Evolutionary conservation across 1,284 basidiomycete species (phyloP).

Genomic region (Austroboletus novae-zelandiae): DNA sequence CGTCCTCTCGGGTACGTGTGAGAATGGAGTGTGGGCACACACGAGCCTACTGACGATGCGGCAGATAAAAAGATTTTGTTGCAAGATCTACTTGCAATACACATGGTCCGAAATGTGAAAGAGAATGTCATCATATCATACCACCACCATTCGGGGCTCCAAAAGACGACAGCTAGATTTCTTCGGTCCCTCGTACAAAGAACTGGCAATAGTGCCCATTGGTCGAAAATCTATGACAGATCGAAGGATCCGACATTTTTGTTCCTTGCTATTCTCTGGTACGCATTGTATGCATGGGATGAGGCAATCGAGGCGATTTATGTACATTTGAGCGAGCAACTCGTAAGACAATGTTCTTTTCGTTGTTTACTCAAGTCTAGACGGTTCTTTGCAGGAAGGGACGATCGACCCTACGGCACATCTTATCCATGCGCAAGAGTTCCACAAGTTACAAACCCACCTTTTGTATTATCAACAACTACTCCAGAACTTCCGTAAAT

Average conservation of each 20-base stretch:
- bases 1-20: conserved; percentile 27
- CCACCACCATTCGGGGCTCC: conserved; percentile 33
- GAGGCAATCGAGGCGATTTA: conserved; percentile 52
- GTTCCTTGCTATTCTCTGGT: conserved; percentile 52
- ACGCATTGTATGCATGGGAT: conserved; percentile 59
- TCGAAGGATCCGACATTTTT: conserved; percentile 52
- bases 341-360: conserved; percentile 33
- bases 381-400: conserved; percentile 37
- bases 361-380: neutral
- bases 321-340: conserved; percentile 39
- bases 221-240: conserved; percentile 48
- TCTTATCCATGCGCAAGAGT: conserved; percentile 42
- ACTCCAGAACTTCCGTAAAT: conserved; percentile 50
- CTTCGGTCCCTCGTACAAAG: conserved; percentile 36
- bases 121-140: conserved; percentile 41
- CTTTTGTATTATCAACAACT: conserved; percentile 52
- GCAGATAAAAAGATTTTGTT: conserved; percentile 28
- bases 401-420: conserved; percentile 33
- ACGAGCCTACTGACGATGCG: neutral
- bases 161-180: conserved; percentile 34
- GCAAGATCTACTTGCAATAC: conserved; percentile 39
- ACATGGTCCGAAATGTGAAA: conserved; percentile 37
- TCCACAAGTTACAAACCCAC: conserved; percentile 55
- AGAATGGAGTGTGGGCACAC: neutral
- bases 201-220: conserved; percentile 47